Base-by-base conservation (phyloP, 2,329 filamentous ascomycete genomes). In the Ambrosiella beaveri region DNA sequence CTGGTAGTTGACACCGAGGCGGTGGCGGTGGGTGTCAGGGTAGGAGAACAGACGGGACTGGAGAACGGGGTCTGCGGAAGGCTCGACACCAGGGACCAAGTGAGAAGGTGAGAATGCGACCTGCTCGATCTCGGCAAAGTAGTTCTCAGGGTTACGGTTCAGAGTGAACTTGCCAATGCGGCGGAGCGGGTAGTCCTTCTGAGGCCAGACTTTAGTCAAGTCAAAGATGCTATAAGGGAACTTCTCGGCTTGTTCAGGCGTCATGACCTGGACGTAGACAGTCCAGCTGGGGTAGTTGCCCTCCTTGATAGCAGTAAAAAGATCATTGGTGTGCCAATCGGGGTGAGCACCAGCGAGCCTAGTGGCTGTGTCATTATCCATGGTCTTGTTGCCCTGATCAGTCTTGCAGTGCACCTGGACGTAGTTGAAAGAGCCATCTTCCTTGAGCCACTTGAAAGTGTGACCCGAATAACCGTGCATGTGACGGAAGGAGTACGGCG, bases 381-480 rank as follows among this genome's bases (percentile, higher is more conserved):
- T 72, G 61, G 73, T 81, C 67, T 80, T 79, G 68, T 67, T 77
- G 47, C 82, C 82, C 64, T 82, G 78, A 62, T 83, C 74, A 9
- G 79, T 76, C 69, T 80, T 82, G 63, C 79, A 69, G 67, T 85
- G 81, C 58, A 84, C 73, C 68, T 85, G 78, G 39, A 81, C 74
- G 65, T 86, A 86, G 63, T 79, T 76, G 69, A 81, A 86, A 11
- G 75, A 75, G 36, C 82, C 82, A 60, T 85, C 79, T 7, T 78
- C 72, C 70, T 84, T 85, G 61, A 75, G 75, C 69, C 79, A 81
- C 66, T 85, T 86, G 70, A 79, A 78, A 0, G 83, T 81, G 68
- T 86, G 80, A 19, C 80, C 80, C 12, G 77, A 80, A 68, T 84
- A 86, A 51, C 78, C 81, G 66, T 85, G 81, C 76, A 85, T 83